phyloP scores from a whole-genome alignment of 225 moss, liverwort and hornwort species.

The Polytrichum formosum region DNA sequence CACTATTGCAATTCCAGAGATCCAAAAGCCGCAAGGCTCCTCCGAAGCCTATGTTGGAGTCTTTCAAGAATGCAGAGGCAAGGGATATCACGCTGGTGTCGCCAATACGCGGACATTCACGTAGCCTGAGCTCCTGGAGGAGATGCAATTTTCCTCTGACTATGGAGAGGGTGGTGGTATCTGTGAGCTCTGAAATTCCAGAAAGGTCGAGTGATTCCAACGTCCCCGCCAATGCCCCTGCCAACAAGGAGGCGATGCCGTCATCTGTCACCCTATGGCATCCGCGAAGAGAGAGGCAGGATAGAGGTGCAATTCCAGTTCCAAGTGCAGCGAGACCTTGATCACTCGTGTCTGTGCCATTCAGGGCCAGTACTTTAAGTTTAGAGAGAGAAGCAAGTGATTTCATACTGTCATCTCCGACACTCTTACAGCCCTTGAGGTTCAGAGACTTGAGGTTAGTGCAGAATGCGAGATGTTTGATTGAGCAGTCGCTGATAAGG shows the following conservation, averaged over 20 bases:
- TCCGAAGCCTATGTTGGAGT: conserved; percentile 31
- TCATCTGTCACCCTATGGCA: conserved; percentile 73
- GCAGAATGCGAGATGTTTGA: conserved; percentile 69
- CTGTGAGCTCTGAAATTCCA: conserved; percentile 56
- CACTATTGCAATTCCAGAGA: conserved; percentile 47
- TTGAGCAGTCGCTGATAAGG: conserved; percentile 73
- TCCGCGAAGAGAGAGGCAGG: conserved; percentile 64
- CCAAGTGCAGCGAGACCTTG: conserved; percentile 65
- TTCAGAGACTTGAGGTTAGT: conserved; percentile 65
- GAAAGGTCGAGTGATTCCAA: conserved; percentile 78
- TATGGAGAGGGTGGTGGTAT: conserved; percentile 49
- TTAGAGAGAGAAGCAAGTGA: conserved; percentile 63
- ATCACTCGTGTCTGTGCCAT: conserved; percentile 75
- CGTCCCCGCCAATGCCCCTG: conserved; percentile 41
- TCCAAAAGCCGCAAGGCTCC: conserved; percentile 46
- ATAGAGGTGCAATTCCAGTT: conserved; percentile 52
- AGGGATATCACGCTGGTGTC: conserved; percentile 46
- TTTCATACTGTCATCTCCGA: conserved; percentile 84
- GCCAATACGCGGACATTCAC: conserved; percentile 52
- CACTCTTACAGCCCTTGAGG: conserved; percentile 83
- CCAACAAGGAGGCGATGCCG: conserved; percentile 56
- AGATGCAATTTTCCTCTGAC: conserved; percentile 37
- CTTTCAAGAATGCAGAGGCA: conserved; percentile 42
- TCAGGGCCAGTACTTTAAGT: conserved; percentile 62
- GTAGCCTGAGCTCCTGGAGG: conserved; percentile 46